These are phyloP conservation scores for Apiospora hydei DNA, from an alignment of 2,329 filamentous ascomycete species.

Conservation along the genomic window DNA sequence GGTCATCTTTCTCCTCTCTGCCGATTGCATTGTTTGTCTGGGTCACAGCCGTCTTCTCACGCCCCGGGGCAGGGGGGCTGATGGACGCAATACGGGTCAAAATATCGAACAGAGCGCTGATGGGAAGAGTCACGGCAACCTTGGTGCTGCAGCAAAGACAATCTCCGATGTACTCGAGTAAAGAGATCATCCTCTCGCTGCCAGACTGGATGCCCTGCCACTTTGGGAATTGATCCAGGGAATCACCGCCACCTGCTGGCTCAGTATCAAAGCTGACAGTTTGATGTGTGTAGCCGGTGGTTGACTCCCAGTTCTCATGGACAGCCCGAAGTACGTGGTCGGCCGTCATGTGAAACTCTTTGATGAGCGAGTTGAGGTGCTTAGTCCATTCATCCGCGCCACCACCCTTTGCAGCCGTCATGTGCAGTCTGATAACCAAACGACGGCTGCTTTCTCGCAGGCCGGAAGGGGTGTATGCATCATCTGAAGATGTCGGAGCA, in stretches of 20 bases:
- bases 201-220: constrained; percentile 83
- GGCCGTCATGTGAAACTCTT: constrained; percentile 72
- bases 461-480: constrained; percentile 54
- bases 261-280: constrained; percentile 54
- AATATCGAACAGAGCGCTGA: constrained; percentile 74
- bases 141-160: constrained; percentile 72
- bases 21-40: constrained; percentile 76
- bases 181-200: constrained; percentile 69
- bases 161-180: constrained; percentile 70
- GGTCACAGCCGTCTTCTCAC: constrained; percentile 55
- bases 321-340: constrained; percentile 82
- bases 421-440: constrained; percentile 75
- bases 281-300: constrained; percentile 56
- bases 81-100: constrained; percentile 75
- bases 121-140: constrained; percentile 68
- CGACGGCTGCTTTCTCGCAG: constrained; percentile 66
- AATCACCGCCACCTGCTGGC: constrained; percentile 54
- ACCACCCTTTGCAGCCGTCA: constrained; percentile 82
- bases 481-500: constrained; percentile 67
- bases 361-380: constrained; percentile 66
- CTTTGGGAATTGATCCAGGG: constrained; percentile 60
- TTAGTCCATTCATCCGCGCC: constrained; percentile 81
- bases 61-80: constrained; percentile 56
- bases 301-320: constrained; percentile 81
- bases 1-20: constrained; percentile 80